Evolutionary conservation across 768 basidiomycete species (phyloP).

Genomic region (Mycena sanguinolenta): DNA sequence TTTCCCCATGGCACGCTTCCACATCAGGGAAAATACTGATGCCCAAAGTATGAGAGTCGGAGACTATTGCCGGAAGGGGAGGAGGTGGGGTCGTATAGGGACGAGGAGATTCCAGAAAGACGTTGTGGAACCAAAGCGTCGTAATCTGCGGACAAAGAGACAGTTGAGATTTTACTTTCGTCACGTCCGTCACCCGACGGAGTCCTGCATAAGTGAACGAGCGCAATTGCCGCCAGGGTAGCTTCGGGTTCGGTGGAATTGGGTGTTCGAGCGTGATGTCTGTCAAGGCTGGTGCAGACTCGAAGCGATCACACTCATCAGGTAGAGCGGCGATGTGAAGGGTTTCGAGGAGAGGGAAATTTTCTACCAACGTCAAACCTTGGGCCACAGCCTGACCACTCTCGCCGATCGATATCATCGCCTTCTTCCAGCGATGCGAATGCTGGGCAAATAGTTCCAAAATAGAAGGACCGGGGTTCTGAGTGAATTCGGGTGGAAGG

Average conservation of each 20-base stretch:
- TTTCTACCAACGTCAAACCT: not conserved
- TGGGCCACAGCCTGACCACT: not conserved
- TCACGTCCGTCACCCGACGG: not conserved
- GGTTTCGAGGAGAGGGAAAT: slow-evolving; percentile 1
- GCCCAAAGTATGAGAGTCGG: not conserved
- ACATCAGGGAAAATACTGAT: not conserved
- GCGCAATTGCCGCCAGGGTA: not conserved
- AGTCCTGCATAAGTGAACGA: not conserved
- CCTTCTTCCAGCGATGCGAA: slow-evolving; percentile 6
- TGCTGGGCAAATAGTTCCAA: not conserved
- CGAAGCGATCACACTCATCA: not conserved
- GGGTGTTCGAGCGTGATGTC: not conserved
- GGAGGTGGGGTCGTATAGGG: not conserved
- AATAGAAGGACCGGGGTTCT: not conserved
- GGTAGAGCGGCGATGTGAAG: not conserved
- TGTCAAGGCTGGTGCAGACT: not conserved
- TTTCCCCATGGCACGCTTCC: not conserved
- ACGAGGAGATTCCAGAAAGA: not conserved
- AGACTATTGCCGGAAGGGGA: not conserved
- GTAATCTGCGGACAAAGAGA: not conserved
- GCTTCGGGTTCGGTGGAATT: not conserved
- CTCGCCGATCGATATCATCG: not conserved
- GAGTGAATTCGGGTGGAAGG: too few species aligned
- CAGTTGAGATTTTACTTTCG: not conserved
- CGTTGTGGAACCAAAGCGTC: not conserved